phyloP scores from a whole-genome alignment of 2,329 filamentous ascomycete genomes.

The Didymella glomerata region DNA sequence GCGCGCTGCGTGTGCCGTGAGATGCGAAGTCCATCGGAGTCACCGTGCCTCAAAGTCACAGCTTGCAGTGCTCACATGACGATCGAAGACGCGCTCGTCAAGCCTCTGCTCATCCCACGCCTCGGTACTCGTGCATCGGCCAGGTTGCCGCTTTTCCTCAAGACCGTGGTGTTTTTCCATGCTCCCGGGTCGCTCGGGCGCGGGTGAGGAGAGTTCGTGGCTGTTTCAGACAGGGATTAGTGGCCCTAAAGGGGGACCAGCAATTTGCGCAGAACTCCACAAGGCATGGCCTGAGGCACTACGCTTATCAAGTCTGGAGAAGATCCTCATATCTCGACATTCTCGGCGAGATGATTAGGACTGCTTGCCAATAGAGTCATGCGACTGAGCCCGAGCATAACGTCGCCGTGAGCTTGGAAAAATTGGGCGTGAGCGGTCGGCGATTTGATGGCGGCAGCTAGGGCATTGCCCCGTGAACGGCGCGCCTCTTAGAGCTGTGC shows the following conservation, averaged over 20 bases:
- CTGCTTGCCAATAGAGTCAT: constrained; percentile 1
- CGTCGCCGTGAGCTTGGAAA: background rate
- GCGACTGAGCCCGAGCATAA: background rate
- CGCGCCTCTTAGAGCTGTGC: constrained; percentile 10
- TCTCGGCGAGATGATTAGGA: background rate
- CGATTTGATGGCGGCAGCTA: constrained; percentile 21
- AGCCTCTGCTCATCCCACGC: constrained; percentile 16
- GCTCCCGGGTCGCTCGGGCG: constrained; percentile 18
- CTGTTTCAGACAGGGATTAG: constrained; percentile 19
- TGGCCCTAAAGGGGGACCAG: constrained; percentile 2
- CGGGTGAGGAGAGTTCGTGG: constrained; percentile 9
- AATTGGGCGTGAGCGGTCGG: constrained; percentile 12
- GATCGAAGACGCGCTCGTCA: constrained; percentile 5
- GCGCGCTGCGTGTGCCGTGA: background rate
- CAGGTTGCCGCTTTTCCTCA: constrained; percentile 22
- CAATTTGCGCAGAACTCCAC: constrained; percentile 9
- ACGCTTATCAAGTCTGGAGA: constrained; percentile 14
- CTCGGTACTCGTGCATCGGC: constrained; percentile 31
- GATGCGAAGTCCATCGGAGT: background rate
- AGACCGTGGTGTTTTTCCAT: constrained; percentile 23
- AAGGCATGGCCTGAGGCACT: constrained; percentile 6
- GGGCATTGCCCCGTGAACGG: constrained; percentile 16
- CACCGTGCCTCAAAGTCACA: constrained; percentile 15
- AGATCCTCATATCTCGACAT: constrained; percentile 12
- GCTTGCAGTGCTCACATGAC: constrained; percentile 23